Percentiles rank a stretch among this genome's conserved stretches.
Conservation (phyloP, 805 yeast species). For the Clavispora santaluciae region DNA sequence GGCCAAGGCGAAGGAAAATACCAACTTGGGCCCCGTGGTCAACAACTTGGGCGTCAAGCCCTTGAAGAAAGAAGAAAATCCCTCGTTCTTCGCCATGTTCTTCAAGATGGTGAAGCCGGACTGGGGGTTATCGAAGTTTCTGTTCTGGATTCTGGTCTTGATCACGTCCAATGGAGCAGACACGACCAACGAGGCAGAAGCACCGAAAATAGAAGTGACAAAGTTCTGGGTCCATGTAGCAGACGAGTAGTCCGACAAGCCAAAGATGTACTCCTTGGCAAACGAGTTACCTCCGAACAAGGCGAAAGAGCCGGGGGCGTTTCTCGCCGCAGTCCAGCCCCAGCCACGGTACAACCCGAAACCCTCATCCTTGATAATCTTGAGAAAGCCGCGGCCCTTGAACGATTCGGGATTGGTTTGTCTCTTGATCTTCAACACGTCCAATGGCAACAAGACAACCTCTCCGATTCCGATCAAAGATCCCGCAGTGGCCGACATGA, state of each 20-base stretch:
- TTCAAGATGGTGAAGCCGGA: slow-evolving; percentile 88
- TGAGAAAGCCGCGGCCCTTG: slow-evolving; percentile 93
- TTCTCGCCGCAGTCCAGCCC: slow-evolving; percentile 99
- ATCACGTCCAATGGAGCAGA: slow-evolving; percentile 97
- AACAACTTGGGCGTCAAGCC: slow-evolving; percentile 94
- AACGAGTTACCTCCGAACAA: slow-evolving; percentile 98
- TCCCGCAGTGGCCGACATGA: slow-evolving; percentile 96
- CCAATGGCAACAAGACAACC: slow-evolving; percentile 89
- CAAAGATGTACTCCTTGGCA: slow-evolving; percentile 93
- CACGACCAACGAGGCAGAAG: slow-evolving; percentile 92
- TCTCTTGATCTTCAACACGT: slow-evolving; percentile 95
- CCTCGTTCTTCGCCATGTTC: slow-evolving; percentile 91
- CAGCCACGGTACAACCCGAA: slow-evolving; percentile 93
- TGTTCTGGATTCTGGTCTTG: slow-evolving; percentile 97
- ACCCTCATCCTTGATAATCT: slow-evolving; percentile 86
- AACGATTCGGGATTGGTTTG: slow-evolving; percentile 99
- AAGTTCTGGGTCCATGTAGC: slow-evolving; percentile 97
- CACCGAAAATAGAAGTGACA: slow-evolving; percentile 91
- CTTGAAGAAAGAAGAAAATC: slow-evolving; percentile 85
- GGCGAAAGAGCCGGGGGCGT: slow-evolving; percentile 98
- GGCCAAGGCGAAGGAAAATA: slow-evolving; percentile 96
- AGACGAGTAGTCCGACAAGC: slow-evolving; percentile 75
- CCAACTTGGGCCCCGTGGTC: slow-evolving; percentile 97
- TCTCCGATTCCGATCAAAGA: slow-evolving; percentile 97
- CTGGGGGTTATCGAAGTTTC: slow-evolving; percentile 92